Evolutionary conservation across 768 basidiomycete species (phyloP), one percentile per base, ranked within the genome.

Genomic region (Pleurotus pulmonarius): DNA sequence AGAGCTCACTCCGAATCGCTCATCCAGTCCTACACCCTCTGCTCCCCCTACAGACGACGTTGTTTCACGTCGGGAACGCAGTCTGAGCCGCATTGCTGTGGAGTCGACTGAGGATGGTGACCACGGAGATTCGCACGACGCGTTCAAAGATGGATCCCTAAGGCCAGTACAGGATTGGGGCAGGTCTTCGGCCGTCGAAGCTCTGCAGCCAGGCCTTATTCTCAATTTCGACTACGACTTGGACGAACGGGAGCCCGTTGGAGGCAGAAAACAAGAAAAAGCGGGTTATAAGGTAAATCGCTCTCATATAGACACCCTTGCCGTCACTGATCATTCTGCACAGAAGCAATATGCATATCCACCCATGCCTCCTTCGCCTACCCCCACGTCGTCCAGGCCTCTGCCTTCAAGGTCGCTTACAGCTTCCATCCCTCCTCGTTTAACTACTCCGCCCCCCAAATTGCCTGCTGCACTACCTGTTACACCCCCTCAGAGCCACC

Each of bases 1-100:
- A n/a, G 82, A 78, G 48, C 77, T 89, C 26, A 83, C 81, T 7
- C 83, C 86, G 0, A 83, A 83, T 63, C 66, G 73, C 61, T 86
- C 87, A 2, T 89, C 86, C 8, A 88, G 86, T 62, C 85, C 86
- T 1, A 80, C 80, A 12, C 68, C 67, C 11, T 71, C 72, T 8
- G 64, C 69, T 34, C 73, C 70, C 48, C 65, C 73, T 7, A 75
- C 73, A 4, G 75, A 75, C 54, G 75, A 77, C 40, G 63, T 71
- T 56, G 74, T 72, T 43, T 56, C 29, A 46, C 62, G 4, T 56
- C 55, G 11, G 61, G 37, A 47, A 55, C 38, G 61, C 61, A 18
- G 59, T 65, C 34, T 44, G 65, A 66, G 60, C 26, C 56, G 59
- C 26, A 48, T 45, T 41, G 60, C 13, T 49, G 48, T 20, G 63